Base-by-base conservation (phyloP, 2,329 filamentous ascomycete species). In the Clarireedia paspali region DNA sequence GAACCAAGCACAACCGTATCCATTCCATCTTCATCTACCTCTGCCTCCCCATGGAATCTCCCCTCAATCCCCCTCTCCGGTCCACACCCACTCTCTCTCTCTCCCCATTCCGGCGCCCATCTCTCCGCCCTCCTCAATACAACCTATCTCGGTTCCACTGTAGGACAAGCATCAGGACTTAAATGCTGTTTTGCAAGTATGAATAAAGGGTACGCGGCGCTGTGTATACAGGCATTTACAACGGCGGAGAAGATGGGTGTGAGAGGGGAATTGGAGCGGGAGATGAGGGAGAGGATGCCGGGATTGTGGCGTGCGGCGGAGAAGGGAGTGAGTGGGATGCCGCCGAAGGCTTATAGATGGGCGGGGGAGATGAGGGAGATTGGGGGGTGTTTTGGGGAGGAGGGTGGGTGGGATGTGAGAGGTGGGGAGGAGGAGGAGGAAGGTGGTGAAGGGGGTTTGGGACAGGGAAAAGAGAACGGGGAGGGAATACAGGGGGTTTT, bases 361-460 rank as follows among this genome's bases (percentile, higher is more conserved):
- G 83, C 89, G 0, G 74, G 77, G 36, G 87, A 91, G 74, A 90
- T 91, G 87, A 78, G 84, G 63, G 83, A 91, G 74, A 89, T 91
- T 65, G 81, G 79, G 4, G 73, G 77, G 56, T 87, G 84, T 3
- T 84, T 30, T 30, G 27, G 27, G 6, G 27, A 89, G 67, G 77
- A 80, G 44, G 83, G 86, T 53, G 85, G 83, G 0, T 85, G 84
- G 0, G 88, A 87, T 67, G 70, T 70, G 4, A 63, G 63, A 6
- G 67, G 53, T 39, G 52, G 53, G 38, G 9, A 4, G 2, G 24
- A 14, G 6, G 45, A 15, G 70, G 68, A 27, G 2, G 17, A 20
- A 30, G 9, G 27, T 56, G 62, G 20, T 20, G 20, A 20, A 20
- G 20, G 20, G 2, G 20, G 20, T 20, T 20, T 20, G 20, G 20